Conservation (phyloP, 2,329 filamentous ascomycete species). For the Parafenestella ontariensis region DNA sequence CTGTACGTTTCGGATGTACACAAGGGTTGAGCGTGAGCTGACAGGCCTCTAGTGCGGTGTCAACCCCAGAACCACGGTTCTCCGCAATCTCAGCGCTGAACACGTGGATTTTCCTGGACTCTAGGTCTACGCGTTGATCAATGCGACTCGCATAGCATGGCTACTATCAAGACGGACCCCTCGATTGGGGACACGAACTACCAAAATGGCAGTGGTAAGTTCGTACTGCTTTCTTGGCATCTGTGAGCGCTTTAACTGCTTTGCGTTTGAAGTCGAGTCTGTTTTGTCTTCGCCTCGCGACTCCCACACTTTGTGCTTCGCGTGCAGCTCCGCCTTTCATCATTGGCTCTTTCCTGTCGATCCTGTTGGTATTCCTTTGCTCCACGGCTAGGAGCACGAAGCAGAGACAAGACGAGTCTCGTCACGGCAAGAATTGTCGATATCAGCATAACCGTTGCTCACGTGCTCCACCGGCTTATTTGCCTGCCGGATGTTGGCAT, state of each 20-base stretch:
- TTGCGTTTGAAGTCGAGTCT: constrained; percentile 38
- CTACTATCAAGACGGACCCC: constrained; percentile 43
- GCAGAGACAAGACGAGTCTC: constrained; percentile 44
- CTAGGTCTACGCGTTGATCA: constrained; percentile 25
- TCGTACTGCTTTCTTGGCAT: constrained; percentile 21
- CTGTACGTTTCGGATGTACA: constrained; percentile 36
- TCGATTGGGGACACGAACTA: constrained; percentile 37
- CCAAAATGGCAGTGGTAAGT: constrained; percentile 47
- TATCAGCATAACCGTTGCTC: constrained; percentile 34
- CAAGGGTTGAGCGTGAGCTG: constrained; percentile 30
- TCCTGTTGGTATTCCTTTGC: constrained; percentile 17
- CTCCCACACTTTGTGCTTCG: constrained; percentile 33
- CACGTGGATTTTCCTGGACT: constrained; percentile 16
- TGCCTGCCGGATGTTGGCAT: constrained; percentile 32
- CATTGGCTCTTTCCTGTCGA: constrained; percentile 27
- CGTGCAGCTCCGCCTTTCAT: constrained; percentile 9
- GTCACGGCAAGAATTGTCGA: constrained; percentile 27
- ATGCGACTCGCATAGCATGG: constrained; percentile 44
- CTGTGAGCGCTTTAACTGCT: constrained; percentile 33
- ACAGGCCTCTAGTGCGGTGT: constrained; percentile 25
- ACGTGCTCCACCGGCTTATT: constrained; percentile 30
- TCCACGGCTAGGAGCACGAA: constrained; percentile 26
- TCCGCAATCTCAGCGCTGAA: constrained; percentile 14
- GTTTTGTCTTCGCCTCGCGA: constrained; percentile 42
- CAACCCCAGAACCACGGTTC: constrained; percentile 12